These are phyloP conservation scores for Lactarius akahatsu DNA, from an alignment of 768 basidiomycete genomes.

Conservation along the genomic window DNA sequence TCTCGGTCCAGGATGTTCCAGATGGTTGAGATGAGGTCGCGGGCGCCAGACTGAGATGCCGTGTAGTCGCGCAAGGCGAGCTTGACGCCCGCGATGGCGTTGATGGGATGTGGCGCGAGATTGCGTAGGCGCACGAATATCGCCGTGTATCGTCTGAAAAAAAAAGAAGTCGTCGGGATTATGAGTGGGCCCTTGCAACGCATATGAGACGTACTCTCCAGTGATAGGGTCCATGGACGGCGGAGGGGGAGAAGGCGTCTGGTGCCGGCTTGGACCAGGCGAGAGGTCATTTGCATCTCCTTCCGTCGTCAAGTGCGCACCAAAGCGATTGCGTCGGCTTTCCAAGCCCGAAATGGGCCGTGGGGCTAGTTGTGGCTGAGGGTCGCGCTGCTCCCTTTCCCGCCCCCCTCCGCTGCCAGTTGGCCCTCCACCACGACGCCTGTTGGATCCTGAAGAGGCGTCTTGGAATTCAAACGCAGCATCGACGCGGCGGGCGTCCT, in stretches of 20 bases:
- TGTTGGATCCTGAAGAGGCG: constrained; percentile 38
- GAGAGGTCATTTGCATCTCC: constrained; percentile 22
- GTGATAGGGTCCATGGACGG: constrained; percentile 53
- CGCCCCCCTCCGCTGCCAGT: constrained; percentile 50
- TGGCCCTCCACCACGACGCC: constrained; percentile 39
- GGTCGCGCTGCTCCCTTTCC: constrained; percentile 49
- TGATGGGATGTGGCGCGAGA: constrained; percentile 55
- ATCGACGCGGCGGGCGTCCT: constrained; percentile 65
- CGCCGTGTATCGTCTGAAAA: constrained; percentile 59
- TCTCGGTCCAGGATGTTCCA: constrained; percentile 72
- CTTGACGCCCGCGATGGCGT: constrained; percentile 61
- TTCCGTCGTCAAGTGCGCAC: constrained; percentile 53
- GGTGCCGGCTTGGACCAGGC: constrained; percentile 32
- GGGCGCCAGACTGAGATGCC: constrained; percentile 70
- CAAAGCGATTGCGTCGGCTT: constrained; percentile 62
- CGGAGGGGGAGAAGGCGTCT: constrained; percentile 37
- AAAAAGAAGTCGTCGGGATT: neutral
- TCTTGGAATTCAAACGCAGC: constrained; percentile 70
- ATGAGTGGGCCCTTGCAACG: neutral
- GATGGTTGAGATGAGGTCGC: constrained; percentile 85
- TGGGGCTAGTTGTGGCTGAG: constrained; percentile 29
- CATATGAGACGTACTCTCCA: constrained; percentile 48
- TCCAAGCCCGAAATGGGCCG: constrained; percentile 35
- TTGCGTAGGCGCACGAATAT: constrained; percentile 64
- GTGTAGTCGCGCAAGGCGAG: constrained; percentile 79